Conservation (phyloP, 257 asterid genomes). For the Scutellaria minor region DNA sequence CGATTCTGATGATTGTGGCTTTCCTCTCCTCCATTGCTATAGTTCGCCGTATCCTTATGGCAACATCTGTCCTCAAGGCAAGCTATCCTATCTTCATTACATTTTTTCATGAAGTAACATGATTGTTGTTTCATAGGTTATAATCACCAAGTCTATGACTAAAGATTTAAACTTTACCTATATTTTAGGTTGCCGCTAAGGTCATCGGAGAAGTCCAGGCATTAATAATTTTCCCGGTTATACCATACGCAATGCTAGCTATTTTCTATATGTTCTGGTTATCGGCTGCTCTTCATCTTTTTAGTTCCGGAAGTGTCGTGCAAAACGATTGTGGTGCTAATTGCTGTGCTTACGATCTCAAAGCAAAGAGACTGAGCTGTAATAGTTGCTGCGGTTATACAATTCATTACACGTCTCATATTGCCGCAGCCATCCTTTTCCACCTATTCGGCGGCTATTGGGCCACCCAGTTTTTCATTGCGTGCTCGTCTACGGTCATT, state of each 20-base stretch:
- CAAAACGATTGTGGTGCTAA: constrained; percentile 83
- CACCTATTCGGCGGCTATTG: constrained; percentile 94
- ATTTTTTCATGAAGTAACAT: neutral
- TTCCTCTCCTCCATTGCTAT: constrained; percentile 88
- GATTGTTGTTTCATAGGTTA: neutral
- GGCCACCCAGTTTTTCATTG: constrained; percentile 85
- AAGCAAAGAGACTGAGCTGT: constrained; percentile 70
- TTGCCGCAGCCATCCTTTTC: constrained; percentile 82
- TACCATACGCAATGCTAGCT: constrained; percentile 78
- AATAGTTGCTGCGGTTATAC: constrained; percentile 94
- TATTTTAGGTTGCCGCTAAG: constrained; percentile 91
- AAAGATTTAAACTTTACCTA: constrained; percentile 11
- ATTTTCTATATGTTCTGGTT: constrained; percentile 94
- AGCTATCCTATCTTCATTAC: constrained; percentile 39
- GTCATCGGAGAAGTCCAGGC: constrained; percentile 99
- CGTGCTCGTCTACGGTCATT: constrained; percentile 82
- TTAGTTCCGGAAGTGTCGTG: constrained; percentile 80
- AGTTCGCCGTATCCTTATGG: constrained; percentile 96
- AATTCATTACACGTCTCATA: constrained; percentile 74
- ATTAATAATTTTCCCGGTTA: constrained; percentile 78
- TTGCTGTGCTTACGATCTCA: constrained; percentile 96
- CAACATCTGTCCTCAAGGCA: constrained; percentile 97
- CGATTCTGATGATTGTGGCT: constrained; percentile 75
- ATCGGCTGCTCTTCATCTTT: constrained; percentile 90
- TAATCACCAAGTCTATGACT: neutral